phyloP scores from a whole-genome alignment of 1,139 yeast species.

The Pichia terricola region DNA sequence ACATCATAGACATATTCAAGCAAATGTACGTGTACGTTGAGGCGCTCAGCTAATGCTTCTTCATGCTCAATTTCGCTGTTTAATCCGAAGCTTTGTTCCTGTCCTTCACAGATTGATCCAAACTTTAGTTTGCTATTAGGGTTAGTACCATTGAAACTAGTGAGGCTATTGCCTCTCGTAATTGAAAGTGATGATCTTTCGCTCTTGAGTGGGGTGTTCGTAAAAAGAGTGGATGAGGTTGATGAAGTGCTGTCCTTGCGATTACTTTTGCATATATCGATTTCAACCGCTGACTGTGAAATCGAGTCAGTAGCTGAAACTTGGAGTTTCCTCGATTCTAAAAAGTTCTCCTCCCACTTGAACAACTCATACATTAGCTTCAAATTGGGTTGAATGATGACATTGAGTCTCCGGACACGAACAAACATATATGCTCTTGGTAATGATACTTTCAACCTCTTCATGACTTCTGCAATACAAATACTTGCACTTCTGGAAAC shows the following conservation, averaged over 20 bases:
- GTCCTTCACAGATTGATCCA: too few species aligned
- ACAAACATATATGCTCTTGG: conserved; percentile 73
- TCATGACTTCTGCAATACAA: conserved; percentile 86
- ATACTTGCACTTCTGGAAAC: conserved; percentile 87
- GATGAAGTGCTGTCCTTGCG: neutral
- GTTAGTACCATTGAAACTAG: conserved; percentile 5
- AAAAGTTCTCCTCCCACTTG: conserved; percentile 56
- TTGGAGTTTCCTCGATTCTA: conserved; percentile 1
- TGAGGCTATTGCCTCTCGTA: conserved; percentile 15
- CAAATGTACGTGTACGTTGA: too few species aligned
- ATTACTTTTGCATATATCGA: neutral
- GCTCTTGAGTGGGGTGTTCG: conserved; percentile 6
- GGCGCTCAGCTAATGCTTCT: too few species aligned
- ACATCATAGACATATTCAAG: conserved; percentile 1
- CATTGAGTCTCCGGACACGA: conserved; percentile 74
- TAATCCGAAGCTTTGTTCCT: neutral
- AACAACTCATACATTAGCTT: conserved; percentile 77
- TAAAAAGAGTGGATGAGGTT: conserved; percentile 8
- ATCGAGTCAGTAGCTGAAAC: neutral
- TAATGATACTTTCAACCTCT: conserved; percentile 50
- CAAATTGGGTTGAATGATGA: conserved; percentile 84
- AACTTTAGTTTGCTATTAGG: too few species aligned
- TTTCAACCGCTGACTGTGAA: neutral
- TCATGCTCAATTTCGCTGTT: neutral
- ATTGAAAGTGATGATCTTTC: conserved; percentile 21